Evolutionary conservation across 495 filamentous ascomycete species (phyloP), one percentile per base, ranked within the genome.

Genomic region (Penicillium tannophilum): DNA sequence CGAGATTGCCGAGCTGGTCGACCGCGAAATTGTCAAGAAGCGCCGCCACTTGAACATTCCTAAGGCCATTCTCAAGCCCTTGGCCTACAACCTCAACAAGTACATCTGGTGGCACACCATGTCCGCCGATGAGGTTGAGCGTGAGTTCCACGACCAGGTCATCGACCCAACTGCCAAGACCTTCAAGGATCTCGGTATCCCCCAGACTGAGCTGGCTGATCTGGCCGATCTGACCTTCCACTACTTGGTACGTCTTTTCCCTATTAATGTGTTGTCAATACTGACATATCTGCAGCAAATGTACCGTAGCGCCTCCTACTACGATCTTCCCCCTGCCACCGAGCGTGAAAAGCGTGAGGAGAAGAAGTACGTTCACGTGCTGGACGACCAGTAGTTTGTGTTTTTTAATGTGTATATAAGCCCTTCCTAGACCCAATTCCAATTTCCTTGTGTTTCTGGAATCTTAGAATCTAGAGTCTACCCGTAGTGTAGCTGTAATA

Each of bases 301-400:
- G 70, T 96, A 90, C 79, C 88, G 93, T 68, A 90, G 87, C 69
- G 79, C 86, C 16, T 79, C 85, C 54, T 92, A 86, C 82, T 97
- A 93, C 77, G 93, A 98, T 70, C 81, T 97, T 62, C 95, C 94
- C 19, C 93, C 95, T 35, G 86, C 90, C 66, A 97, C 93, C 17
- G 92, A 97, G 83, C 88, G 87, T 69, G 94, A 99, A 83, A 92
- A 86, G 81, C 83, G 82, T 66, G 93, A 97, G 73, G 93, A 99
- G 76, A 93, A 84, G 84, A 93, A 96, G 82, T 99, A 93, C 73
- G 70, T 98, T 71, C 95, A 98, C 69, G 90, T 98, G 66, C 80
- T 93, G 63, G 91, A 97, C 67, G 88, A 94, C 72, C 86, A 94
- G 78, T 93, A 86, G 74, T 66, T 59, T 70, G 63, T 73, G 65